These are phyloP conservation scores for Tetraselmis chui DNA, from an alignment of 139 green algal species.

Conservation along the genomic window DNA sequence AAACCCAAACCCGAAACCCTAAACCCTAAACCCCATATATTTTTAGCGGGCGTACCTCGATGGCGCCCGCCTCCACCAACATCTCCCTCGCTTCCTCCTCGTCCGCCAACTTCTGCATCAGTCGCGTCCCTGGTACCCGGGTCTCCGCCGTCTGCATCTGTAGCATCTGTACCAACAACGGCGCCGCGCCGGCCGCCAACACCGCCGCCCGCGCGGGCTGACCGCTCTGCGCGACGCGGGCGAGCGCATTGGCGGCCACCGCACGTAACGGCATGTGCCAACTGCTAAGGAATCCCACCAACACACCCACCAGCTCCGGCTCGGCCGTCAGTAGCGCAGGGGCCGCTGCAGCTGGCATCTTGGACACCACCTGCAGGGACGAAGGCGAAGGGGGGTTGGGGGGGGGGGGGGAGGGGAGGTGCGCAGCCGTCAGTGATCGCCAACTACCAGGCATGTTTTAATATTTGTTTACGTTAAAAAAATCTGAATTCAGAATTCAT, in stretches of 20 bases:
- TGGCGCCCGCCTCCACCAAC: neutral
- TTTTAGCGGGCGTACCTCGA: neutral
- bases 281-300: neutral
- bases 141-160: neutral
- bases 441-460: too few species aligned
- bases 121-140: neutral
- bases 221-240: neutral
- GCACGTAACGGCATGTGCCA: neutral
- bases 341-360: neutral
- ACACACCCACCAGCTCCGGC: neutral
- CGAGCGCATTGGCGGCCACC: neutral
- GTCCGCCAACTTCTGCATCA: neutral
- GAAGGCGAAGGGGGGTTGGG: too few species aligned
- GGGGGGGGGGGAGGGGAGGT: too few species aligned
- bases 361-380: neutral
- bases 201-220: neutral
- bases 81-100: neutral
- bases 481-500: too few species aligned
- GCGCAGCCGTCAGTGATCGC: too few species aligned
- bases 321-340: neutral
- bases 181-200: neutral
- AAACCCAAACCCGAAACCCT: too few species aligned
- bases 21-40: too few species aligned
- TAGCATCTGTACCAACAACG: neutral
- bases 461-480: too few species aligned